phyloP scores from a whole-genome alignment of 768 basidiomycete genomes.

The Strobilomyces dryophilus region DNA sequence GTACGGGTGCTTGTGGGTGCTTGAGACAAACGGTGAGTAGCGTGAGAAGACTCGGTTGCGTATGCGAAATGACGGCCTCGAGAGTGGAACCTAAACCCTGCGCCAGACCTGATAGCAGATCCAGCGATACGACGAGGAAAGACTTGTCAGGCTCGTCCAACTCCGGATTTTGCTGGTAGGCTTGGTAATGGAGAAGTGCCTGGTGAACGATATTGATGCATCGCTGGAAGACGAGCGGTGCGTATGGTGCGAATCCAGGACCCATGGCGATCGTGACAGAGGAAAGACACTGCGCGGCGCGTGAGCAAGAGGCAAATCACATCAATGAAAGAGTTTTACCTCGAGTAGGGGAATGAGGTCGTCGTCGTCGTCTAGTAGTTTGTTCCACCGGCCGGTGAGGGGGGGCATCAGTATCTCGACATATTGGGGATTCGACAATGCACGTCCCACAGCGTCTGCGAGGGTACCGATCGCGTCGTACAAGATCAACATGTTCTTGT shows the following conservation, averaged over 20 bases:
- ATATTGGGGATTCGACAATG: slow-evolving; percentile 79
- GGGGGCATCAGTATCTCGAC: slow-evolving; percentile 98
- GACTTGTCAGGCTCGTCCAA: slow-evolving; percentile 94
- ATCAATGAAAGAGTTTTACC: slow-evolving; percentile 44
- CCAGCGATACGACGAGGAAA: slow-evolving; percentile 97
- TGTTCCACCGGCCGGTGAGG: slow-evolving; percentile 84
- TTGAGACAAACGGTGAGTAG: slow-evolving; percentile 87
- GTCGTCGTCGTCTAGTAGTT: slow-evolving; percentile 84
- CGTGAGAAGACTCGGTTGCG: slow-evolving; percentile 73
- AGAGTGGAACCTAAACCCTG: slow-evolving; percentile 86
- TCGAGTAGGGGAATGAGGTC: slow-evolving; percentile 94
- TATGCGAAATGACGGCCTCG: slow-evolving; percentile 63
- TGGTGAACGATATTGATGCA: slow-evolving; percentile 83
- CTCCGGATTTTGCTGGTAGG: slow-evolving; percentile 83
- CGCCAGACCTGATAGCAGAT: slow-evolving; percentile 91
- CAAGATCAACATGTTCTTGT: slow-evolving; percentile 97
- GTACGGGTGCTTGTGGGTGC: slow-evolving; percentile 92
- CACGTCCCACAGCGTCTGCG: slow-evolving; percentile 91
- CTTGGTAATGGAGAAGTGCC: slow-evolving; percentile 80
- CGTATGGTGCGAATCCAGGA: slow-evolving; percentile 81
- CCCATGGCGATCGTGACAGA: slow-evolving; percentile 98
- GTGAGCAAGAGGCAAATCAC: background rate
- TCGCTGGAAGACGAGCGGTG: slow-evolving; percentile 87
- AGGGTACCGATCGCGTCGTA: slow-evolving; percentile 99
- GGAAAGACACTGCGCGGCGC: slow-evolving; percentile 75